Conservation (phyloP, 257 asterid species). For the Capsicum rhomboideum region DNA sequence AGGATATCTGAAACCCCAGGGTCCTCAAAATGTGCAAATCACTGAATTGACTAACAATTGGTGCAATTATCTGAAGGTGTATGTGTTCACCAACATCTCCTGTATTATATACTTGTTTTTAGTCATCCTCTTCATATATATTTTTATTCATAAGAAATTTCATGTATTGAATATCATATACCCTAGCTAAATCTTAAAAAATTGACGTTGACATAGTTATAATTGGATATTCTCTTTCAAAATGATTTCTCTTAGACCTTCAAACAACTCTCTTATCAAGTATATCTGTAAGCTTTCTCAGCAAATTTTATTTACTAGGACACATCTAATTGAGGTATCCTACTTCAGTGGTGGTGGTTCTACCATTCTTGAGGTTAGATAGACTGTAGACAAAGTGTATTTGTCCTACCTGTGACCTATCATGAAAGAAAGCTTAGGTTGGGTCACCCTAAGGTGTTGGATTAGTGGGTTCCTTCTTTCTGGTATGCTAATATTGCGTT, state of each 20-base stretch:
- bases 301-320: neutral
- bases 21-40: conserved; percentile 6
- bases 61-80: neutral
- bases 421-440: neutral
- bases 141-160: too few species aligned
- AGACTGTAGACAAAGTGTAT: neutral
- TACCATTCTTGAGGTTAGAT: neutral
- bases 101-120: neutral
- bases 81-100: neutral
- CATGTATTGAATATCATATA: neutral
- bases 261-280: neutral
- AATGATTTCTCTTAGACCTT: neutral
- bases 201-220: neutral
- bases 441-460: neutral
- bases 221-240: neutral
- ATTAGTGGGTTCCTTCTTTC: neutral
- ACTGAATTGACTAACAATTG: neutral
- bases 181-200: neutral
- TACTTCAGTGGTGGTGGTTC: neutral
- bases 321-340: neutral
- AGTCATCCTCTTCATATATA: neutral
- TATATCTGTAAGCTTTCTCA: neutral
- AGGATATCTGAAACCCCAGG: conserved; percentile 8
- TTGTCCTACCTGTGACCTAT: neutral
- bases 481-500: neutral